Base-by-base conservation (phyloP, 2,329 filamentous ascomycete genomes). In the Cladosporium sp. region DNA sequence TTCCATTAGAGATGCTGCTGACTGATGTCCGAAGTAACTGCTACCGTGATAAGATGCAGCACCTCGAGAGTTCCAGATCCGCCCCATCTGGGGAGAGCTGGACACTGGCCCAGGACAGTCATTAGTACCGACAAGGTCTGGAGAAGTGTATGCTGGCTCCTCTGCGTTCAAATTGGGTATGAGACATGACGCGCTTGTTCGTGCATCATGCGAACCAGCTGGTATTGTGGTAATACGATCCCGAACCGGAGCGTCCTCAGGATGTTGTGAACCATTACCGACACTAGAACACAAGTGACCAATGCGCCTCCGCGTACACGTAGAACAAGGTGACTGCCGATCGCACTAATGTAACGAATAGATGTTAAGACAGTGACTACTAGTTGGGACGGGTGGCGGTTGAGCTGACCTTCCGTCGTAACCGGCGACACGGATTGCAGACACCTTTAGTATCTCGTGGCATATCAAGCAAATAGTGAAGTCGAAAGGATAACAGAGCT, bases 11-110 rank as follows among this genome's bases (percentile, higher is more conserved):
- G 51, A 55, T 28, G 51, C 51, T 26, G 51, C 51, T 32, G 51
- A 55, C 51, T 55, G 51, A n/a, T 55, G 51, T 21, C 51, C 51
- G 51, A 55, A 55, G 28, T 55, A 55, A 15, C 51, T 55, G 30
- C 51, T 32, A n/a, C 51, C 28, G 10, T 55, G 51, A 55, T 55
- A 55, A 14, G 51, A 55, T 32, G 51, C 51, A n/a, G 51, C 51
- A n/a, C 51, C 51, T 7, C 51, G 51, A 30, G 51, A 55, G 28
- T 55, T 55, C 51, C 51, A 55, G 51, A 55, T 55, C 14, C 18
- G 51, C n/a, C 51, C 51, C 12, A 55, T 55, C 18, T 55, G 51
- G 4, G 51, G 51, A 32, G 51, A 55, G 8, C 51, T 55, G 8
- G 51, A 34, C 11, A 32, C 26, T 34, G 51, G 51, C 30, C 8